Conservation (phyloP, 2,329 filamentous ascomycete species). For the Botryotinia narcissicola region DNA sequence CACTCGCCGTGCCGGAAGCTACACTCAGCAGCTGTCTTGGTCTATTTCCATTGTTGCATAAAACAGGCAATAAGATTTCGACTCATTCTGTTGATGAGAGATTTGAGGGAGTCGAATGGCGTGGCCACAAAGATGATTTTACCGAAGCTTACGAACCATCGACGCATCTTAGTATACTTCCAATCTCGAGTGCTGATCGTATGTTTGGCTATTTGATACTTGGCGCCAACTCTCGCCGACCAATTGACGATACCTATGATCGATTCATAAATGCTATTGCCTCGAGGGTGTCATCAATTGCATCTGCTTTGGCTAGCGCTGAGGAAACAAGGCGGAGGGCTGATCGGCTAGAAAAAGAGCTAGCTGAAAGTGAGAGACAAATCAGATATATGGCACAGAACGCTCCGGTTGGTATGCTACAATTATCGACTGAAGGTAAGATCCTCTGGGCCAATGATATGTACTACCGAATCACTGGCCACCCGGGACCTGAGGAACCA, state of each 20-base stretch:
- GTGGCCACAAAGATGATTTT: constrained; percentile 18
- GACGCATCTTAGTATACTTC: constrained; percentile 30
- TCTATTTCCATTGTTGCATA: constrained; percentile 29
- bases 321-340: constrained; percentile 25
- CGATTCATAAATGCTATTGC: constrained; percentile 33
- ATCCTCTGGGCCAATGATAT: constrained; percentile 35
- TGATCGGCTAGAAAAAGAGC: constrained; percentile 21
- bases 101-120: constrained; percentile 27
- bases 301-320: constrained; percentile 28
- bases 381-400: constrained; percentile 36
- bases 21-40: constrained; percentile 28
- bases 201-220: constrained; percentile 32
- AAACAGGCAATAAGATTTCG: constrained; percentile 26
- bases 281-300: constrained; percentile 30
- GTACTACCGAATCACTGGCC: constrained; percentile 31
- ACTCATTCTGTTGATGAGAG: constrained; percentile 29
- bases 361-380: constrained; percentile 24
- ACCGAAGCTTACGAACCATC: constrained; percentile 30
- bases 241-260: constrained; percentile 31
- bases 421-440: constrained; percentile 30
- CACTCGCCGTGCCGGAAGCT: constrained; percentile 23
- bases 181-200: constrained; percentile 25
- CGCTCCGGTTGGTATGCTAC: constrained; percentile 35
- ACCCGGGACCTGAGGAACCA: constrained; percentile 21
- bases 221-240: constrained; percentile 33